Evolutionary conservation across 305 asterid genomes (phyloP).

Genomic region (Salvia sclarea): DNA sequence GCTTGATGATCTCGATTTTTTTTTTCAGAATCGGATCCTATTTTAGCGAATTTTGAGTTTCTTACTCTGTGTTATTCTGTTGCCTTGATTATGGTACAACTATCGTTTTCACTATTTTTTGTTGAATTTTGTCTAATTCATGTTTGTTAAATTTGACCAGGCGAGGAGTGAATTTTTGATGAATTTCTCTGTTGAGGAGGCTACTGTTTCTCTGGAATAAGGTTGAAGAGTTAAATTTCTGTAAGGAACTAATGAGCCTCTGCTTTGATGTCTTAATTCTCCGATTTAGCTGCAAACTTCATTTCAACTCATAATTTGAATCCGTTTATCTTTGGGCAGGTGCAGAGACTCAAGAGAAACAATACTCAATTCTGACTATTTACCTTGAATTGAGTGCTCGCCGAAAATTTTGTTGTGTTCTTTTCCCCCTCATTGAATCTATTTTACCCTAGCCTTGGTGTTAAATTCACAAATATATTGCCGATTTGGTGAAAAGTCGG

Average conservation of each 20-base stretch:
- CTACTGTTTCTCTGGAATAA: slow-evolving; percentile 25
- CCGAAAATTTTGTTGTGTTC: slow-evolving; percentile 19
- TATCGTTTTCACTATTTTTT: background rate
- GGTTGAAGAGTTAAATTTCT: slow-evolving; percentile 29
- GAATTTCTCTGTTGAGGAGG: slow-evolving; percentile 31
- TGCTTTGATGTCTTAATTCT: slow-evolving; percentile 17
- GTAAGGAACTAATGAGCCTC: slow-evolving; percentile 20
- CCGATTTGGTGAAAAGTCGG: slow-evolving; percentile 23
- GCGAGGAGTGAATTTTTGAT: slow-evolving; percentile 25
- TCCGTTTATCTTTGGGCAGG: slow-evolving; percentile 28
- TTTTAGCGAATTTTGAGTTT: slow-evolving; percentile 15
- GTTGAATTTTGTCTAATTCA: slow-evolving; percentile 8
- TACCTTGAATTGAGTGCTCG: slow-evolving; percentile 43
- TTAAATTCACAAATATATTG: slow-evolving; percentile 16
- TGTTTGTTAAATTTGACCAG: slow-evolving; percentile 31
- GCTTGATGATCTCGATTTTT: slow-evolving; percentile 40
- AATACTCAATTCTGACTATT: slow-evolving; percentile 45
- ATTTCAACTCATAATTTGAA: slow-evolving; percentile 22
- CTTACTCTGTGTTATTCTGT: background rate
- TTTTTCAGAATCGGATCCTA: slow-evolving; percentile 39
- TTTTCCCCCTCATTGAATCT: background rate
- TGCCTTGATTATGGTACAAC: background rate
- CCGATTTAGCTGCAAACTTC: background rate
- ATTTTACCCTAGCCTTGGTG: slow-evolving; percentile 9
- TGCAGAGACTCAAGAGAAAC: slow-evolving; percentile 39